A percentile compares a stretch with the other conserved stretches of the same genome.
Conservation (phyloP, 2,329 filamentous ascomycete species). For the Conoideocrella luteorostrata region DNA sequence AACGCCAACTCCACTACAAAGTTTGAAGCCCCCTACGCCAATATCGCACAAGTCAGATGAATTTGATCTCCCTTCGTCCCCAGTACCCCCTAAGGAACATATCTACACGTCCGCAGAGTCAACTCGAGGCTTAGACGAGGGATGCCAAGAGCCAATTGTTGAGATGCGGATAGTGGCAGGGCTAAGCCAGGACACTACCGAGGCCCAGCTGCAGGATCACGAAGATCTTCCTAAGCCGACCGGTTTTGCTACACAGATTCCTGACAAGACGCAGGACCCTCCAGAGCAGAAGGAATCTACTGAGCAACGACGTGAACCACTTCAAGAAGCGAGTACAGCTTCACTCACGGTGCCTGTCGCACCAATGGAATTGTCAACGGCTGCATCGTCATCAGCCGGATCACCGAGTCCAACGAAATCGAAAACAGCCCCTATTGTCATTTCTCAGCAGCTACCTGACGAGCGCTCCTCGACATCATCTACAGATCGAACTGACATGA, state of each 20-base stretch:
- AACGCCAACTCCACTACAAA: neutral
- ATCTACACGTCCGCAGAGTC: neutral
- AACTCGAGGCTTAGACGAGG: neutral
- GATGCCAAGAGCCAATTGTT: neutral
- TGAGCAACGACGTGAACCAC: neutral
- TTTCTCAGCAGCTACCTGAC: neutral
- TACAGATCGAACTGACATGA: neutral
- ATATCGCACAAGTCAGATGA: neutral
- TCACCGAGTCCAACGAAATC: neutral
- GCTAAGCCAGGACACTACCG: too few relatives aligned
- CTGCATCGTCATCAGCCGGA: neutral
- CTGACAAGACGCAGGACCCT: too few relatives aligned
- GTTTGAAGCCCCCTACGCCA: slow-evolving; percentile 1
- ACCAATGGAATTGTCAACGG: neutral
- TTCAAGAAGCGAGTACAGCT: neutral
- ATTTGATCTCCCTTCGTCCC: slow-evolving; percentile 9
- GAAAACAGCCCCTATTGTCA: neutral
- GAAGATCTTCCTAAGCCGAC: too few relatives aligned
- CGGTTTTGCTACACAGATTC: too few relatives aligned
- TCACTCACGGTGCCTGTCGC: neutral
- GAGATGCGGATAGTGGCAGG: neutral
- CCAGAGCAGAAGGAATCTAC: neutral
- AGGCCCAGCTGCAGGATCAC: too few relatives aligned
- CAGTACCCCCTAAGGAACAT: neutral
- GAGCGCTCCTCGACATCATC: neutral